Evolutionary conservation across 306 rosid species (phyloP).

Genomic region (Vigna trinervia): DNA sequence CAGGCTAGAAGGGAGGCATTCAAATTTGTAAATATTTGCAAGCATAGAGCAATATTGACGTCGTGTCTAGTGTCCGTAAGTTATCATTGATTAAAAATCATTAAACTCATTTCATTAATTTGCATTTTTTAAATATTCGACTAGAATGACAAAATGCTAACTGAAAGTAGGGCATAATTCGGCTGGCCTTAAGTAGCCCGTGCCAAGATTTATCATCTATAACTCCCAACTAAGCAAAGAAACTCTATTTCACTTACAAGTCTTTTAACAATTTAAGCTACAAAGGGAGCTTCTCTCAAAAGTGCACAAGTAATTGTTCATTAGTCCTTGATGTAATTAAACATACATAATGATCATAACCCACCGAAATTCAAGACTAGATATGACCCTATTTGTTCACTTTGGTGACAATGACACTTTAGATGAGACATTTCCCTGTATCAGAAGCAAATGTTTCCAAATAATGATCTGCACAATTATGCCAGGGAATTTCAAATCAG

Average conservation of each 20-base stretch:
- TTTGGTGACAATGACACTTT: not conserved
- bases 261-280: not conserved
- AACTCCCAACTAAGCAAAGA: not conserved
- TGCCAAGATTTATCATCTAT: not conserved
- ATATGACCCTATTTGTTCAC: not conserved
- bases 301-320: not conserved
- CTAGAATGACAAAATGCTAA: not conserved
- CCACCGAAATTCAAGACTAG: not conserved
- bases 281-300: not conserved
- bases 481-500: not conserved
- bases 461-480: not conserved
- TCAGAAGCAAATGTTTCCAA: not conserved
- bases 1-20: too few species aligned
- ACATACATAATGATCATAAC: not conserved
- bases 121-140: not conserved
- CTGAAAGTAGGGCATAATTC: too few species aligned
- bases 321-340: not conserved
- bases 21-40: too few species aligned
- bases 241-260: not conserved
- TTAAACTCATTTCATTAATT: not conserved
- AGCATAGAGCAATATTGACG: too few species aligned
- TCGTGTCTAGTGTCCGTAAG: not conserved
- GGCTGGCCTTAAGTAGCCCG: not conserved
- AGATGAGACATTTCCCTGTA: slow-evolving; percentile 15
- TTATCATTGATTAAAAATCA: not conserved